phyloP scores from a whole-genome alignment of 306 rosid species.

The Vicia faba region DNA sequence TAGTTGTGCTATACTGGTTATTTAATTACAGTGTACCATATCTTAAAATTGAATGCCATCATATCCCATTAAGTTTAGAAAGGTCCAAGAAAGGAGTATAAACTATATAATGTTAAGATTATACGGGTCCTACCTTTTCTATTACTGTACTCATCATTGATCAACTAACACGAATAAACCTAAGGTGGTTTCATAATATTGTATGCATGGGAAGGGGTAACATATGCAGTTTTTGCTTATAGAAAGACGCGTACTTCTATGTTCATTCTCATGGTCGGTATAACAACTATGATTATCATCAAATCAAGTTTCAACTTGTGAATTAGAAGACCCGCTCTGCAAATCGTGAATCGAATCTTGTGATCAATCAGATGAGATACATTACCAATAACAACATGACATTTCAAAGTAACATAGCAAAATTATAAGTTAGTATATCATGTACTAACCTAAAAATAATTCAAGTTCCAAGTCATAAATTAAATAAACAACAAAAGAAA shows the following conservation, averaged over 20 bases:
- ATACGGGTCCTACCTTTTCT: constrained; percentile 19
- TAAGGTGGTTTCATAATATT: background rate
- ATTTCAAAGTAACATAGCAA: too few species aligned
- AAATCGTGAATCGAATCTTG: too few species aligned
- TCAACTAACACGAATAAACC: constrained; percentile 2
- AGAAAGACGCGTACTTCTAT: background rate
- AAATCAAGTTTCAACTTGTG: too few species aligned
- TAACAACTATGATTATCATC: background rate
- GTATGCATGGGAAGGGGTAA: background rate
- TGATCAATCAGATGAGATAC: too few species aligned
- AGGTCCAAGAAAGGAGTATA: constrained; percentile 3
- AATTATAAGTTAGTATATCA: too few species aligned
- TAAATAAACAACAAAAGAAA: too few species aligned
- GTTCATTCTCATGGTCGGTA: constrained; percentile 2
- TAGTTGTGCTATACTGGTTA: too few species aligned
- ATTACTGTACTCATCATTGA: background rate
- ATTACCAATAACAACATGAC: too few species aligned
- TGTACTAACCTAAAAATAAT: too few species aligned
- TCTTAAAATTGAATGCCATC: constrained; percentile 31
- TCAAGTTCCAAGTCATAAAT: too few species aligned
- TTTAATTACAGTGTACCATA: background rate
- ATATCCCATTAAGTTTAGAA: constrained; percentile 35
- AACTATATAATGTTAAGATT: background rate
- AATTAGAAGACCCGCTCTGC: too few species aligned
- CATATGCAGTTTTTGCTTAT: constrained; percentile 3